Conservation (phyloP, 495 filamentous ascomycete species). For the Usnea hakonensis region DNA sequence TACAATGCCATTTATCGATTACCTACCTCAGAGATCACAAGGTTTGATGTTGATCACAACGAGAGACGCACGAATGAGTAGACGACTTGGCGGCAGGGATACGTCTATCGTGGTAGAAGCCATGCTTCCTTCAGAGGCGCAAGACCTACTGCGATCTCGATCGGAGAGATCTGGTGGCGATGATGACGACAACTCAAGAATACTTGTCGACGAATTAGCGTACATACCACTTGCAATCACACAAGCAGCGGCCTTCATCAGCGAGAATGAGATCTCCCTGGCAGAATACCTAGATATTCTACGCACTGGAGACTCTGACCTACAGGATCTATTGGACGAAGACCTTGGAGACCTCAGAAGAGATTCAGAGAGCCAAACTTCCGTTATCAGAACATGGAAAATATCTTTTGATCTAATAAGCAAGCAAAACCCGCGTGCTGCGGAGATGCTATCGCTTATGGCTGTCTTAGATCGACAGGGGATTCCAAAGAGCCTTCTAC, state of each 20-base stretch:
- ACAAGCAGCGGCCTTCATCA: conserved; percentile 32
- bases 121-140: conserved; percentile 8
- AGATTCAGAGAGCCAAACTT: conserved; percentile 28
- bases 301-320: conserved; percentile 15
- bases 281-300: conserved; percentile 31
- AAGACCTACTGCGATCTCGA: background rate
- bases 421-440: conserved; percentile 25
- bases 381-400: conserved; percentile 33
- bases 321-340: conserved; percentile 22
- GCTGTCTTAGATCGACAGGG: conserved; percentile 36
- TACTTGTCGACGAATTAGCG: conserved; percentile 20
- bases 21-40: conserved; percentile 18
- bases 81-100: conserved; percentile 9
- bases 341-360: conserved; percentile 21
- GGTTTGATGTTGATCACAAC: conserved; percentile 27
- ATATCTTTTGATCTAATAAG: conserved; percentile 37
- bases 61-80: conserved; percentile 17
- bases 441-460: conserved; percentile 35
- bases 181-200: background rate
- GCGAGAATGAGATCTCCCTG: conserved; percentile 26
- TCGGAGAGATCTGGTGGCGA: background rate
- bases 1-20: conserved; percentile 11
- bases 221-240: conserved; percentile 30
- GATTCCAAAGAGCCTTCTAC: conserved; percentile 29
- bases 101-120: conserved; percentile 12